Percentiles rank a stretch among this genome's conserved stretches.
Evolutionary conservation across 169 alveolate species (phyloP).

Genomic region (Plasmodium berghei): DNA sequence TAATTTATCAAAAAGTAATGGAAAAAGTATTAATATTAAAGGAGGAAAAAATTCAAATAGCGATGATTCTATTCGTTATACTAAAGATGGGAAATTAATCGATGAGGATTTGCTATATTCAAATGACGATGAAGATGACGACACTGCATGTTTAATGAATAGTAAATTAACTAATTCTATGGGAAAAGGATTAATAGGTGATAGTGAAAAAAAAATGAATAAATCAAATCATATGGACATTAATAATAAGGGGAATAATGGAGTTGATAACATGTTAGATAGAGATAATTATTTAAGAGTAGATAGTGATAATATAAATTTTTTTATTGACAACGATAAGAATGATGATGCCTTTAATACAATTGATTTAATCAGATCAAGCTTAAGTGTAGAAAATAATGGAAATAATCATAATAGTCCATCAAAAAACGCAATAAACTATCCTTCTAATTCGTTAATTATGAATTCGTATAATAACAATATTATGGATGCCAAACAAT

Average conservation of each 20-base stretch:
- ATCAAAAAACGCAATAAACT: neutral
- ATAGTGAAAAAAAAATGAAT: conserved; percentile 2
- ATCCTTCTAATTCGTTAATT: neutral
- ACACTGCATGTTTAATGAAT: conserved; percentile 15
- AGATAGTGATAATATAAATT: conserved; percentile 36
- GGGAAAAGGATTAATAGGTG: neutral
- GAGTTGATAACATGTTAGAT: neutral
- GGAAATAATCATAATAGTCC: conserved; percentile 3
- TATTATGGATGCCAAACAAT: conserved; percentile 3
- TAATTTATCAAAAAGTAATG: conserved; percentile 25
- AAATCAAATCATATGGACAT: neutral
- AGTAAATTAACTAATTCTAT: conserved; percentile 9
- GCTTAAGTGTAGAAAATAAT: conserved; percentile 13
- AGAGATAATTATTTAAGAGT: neutral
- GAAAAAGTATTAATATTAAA: conserved; percentile 9
- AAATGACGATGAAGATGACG: conserved; percentile 64
- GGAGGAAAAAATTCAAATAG: conserved; percentile 40
- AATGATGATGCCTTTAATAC: conserved; percentile 49
- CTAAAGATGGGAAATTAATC: conserved; percentile 29
- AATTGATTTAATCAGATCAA: conserved; percentile 46
- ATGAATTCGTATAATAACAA: conserved; percentile 13
- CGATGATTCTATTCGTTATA: conserved; percentile 37
- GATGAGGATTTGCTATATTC: conserved; percentile 37
- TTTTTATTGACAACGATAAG: conserved; percentile 42
- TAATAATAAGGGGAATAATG: neutral